Evolutionary conservation across 345 rosid species (phyloP).

Genomic region (Melaleuca quinquenervia): DNA sequence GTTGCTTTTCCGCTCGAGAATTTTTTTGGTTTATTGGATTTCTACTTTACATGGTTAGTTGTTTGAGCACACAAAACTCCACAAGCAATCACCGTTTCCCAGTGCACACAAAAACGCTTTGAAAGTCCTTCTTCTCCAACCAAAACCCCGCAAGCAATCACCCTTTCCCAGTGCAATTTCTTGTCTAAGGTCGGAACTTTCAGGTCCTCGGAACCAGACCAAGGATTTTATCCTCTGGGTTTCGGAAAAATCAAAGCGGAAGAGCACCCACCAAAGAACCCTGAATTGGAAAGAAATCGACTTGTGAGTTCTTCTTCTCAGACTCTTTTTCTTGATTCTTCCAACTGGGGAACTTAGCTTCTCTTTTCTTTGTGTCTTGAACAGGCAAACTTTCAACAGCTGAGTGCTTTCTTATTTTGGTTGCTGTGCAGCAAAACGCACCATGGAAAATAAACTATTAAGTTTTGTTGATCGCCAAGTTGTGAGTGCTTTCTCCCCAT

Average conservation of each 20-base stretch:
- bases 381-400: neutral
- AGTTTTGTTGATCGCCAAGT: slow-evolving; percentile 42
- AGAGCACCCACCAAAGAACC: neutral
- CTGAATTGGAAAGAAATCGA: neutral
- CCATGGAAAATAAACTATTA: slow-evolving; percentile 28
- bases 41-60: too few species aligned
- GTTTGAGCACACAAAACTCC: too few species aligned
- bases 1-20: too few species aligned
- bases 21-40: too few species aligned
- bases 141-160: neutral
- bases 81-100: too few species aligned
- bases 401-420: neutral
- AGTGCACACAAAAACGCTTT: neutral
- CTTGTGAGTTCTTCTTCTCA: neutral
- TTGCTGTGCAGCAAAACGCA: neutral
- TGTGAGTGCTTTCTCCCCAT: slow-evolving; percentile 15
- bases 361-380: neutral
- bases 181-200: neutral
- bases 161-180: neutral
- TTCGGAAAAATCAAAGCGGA: neutral
- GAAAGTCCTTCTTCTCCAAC: neutral
- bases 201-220: neutral
- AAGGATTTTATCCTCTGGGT: neutral
- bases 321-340: neutral
- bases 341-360: neutral